Evolutionary conservation across 2,329 filamentous ascomycete genomes (phyloP).

Genomic region (Huntiella bhutanensis): DNA sequence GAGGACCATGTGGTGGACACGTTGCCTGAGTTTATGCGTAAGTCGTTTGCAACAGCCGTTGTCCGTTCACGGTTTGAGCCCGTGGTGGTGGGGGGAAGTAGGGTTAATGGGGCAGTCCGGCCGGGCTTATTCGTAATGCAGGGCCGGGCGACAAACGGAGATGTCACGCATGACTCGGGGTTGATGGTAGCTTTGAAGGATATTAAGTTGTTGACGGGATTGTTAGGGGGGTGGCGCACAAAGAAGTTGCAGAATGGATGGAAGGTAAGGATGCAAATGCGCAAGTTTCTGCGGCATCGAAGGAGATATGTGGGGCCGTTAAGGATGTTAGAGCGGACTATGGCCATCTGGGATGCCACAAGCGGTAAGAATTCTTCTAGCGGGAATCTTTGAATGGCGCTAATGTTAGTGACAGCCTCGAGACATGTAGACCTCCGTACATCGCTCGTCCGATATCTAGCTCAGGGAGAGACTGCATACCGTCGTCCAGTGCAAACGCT

Average conservation of each 20-base stretch:
- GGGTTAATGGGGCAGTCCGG: conserved; percentile 22
- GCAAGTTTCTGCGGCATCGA: conserved; percentile 3
- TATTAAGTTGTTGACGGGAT: conserved; percentile 13
- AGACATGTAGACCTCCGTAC: conserved; percentile 1
- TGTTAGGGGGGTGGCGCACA: conserved; percentile 1
- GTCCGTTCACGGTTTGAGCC: conserved; percentile 14
- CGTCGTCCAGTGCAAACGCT: conserved; percentile 5
- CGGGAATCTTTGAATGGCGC: too few species aligned
- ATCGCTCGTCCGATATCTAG: conserved; percentile 6
- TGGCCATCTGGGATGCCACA: not conserved
- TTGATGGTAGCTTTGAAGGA: conserved; percentile 15
- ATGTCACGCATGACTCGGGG: conserved; percentile 4
- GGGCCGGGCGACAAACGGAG: conserved; percentile 15
- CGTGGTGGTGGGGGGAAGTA: conserved; percentile 2
- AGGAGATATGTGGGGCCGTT: conserved; percentile 4
- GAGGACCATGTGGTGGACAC: not conserved
- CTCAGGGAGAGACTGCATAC: not conserved
- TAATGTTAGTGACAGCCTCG: not conserved
- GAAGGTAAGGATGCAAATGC: conserved; percentile 3
- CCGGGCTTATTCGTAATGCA: conserved; percentile 8
- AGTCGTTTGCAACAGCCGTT: conserved; percentile 3
- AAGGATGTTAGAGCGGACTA: conserved; percentile 4
- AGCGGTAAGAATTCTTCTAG: not conserved
- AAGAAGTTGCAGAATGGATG: conserved; percentile 4
- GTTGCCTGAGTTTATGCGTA: conserved; percentile 3